These are phyloP conservation scores for Carallia pectinifolia DNA, from an alignment of 345 rosid genomes.

Conservation along the genomic window DNA sequence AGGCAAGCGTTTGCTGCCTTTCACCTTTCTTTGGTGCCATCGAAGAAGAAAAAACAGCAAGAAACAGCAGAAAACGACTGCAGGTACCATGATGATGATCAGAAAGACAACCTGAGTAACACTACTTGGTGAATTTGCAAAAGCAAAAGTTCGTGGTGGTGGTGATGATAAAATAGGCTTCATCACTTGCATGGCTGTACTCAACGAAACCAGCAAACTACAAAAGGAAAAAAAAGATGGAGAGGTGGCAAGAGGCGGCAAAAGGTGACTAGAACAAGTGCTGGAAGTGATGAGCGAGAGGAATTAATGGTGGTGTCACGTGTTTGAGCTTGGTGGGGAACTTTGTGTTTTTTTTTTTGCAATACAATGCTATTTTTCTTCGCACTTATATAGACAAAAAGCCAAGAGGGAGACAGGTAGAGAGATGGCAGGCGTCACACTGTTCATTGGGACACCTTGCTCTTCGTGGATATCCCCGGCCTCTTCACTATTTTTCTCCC, in stretches of 20 bases:
- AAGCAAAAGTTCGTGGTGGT: not conserved
- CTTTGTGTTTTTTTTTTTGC: not conserved
- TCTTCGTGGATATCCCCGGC: not conserved
- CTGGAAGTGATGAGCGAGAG: not conserved
- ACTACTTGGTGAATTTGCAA: not conserved
- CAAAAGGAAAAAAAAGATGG: not conserved
- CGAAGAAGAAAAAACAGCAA: conserved; percentile 28
- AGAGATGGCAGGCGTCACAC: conserved; percentile 33
- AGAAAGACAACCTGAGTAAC: conserved; percentile 5
- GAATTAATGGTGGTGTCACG: not conserved
- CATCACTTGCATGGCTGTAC: conserved; percentile 36
- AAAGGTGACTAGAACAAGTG: not conserved
- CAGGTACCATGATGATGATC: conserved; percentile 9
- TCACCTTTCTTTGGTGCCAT: conserved; percentile 33
- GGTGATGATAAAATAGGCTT: not conserved
- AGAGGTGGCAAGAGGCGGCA: conserved; percentile 19
- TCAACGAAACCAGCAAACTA: not conserved
- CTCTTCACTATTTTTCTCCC: no score
- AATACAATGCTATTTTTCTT: no score
- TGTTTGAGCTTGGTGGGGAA: conserved; percentile 10
- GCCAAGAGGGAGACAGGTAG: no score
- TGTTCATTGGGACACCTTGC: conserved; percentile 27
- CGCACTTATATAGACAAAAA: no score
- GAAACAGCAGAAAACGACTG: conserved; percentile 4
- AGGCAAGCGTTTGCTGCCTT: conserved; percentile 38